A percentile compares a stretch with the other conserved stretches of the same genome.
phyloP scores from a whole-genome alignment of 768 basidiomycete species.

The Austroboletus eburneus region DNA sequence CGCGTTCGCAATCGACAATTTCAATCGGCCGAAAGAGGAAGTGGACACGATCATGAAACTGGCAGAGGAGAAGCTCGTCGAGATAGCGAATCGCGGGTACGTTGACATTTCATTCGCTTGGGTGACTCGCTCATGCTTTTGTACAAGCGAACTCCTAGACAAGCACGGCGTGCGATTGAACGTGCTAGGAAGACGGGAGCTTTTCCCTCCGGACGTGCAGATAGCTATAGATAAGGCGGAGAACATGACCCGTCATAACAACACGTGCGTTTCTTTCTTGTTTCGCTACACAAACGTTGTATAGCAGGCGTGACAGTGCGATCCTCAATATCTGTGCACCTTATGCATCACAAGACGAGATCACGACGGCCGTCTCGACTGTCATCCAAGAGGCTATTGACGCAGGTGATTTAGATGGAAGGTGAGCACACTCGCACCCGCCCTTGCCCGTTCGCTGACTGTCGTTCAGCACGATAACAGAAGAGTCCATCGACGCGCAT shows the following conservation, averaged over 20 bases:
- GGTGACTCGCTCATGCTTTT: background rate
- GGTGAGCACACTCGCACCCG: constrained; percentile 3
- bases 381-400: constrained; percentile 34
- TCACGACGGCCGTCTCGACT: constrained; percentile 63
- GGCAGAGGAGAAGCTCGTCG: constrained; percentile 70
- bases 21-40: constrained; percentile 81
- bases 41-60: constrained; percentile 86
- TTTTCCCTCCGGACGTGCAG: constrained; percentile 79
- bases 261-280: constrained; percentile 41
- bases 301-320: constrained; percentile 46
- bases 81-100: constrained; percentile 80
- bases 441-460: constrained; percentile 2
- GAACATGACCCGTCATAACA: constrained; percentile 68
- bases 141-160: constrained; percentile 73
- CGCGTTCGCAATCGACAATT: constrained; percentile 98
- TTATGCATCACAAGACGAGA: constrained; percentile 90
- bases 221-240: constrained; percentile 69
- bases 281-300: background rate
- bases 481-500: constrained; percentile 60
- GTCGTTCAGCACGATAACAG: constrained; percentile 48
- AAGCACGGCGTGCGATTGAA: constrained; percentile 81
- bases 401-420: constrained; percentile 28
- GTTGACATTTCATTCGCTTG: constrained; percentile 23
- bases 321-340: constrained; percentile 92
- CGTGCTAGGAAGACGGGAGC: constrained; percentile 66